Base-by-base conservation (phyloP, 345 rosid species). In the Rhizophora mangle region DNA sequence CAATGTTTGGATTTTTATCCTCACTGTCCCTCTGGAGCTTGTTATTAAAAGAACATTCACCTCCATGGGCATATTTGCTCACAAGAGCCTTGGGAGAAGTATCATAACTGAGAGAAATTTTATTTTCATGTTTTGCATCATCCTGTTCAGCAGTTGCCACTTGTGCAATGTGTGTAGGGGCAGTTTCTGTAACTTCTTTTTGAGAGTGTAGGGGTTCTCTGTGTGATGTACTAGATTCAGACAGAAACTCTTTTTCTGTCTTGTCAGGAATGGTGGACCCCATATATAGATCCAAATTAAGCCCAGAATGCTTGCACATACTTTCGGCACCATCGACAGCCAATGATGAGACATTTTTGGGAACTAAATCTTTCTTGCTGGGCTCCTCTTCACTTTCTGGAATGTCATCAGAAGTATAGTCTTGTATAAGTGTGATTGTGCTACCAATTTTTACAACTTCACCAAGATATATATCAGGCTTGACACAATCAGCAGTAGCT, bases 341-440 rank as follows among this genome's bases (percentile, higher is more conserved):
- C 20, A 80, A 47, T 63, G 56, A 55, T 27, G 74, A 43, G 27
- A 55, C 74, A 34, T 21, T 72, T 63, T 60, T 51, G 37, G 57
- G 36, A 34, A 58, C 31, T 61, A 21, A 47, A 75, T 32, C 60
- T 52, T 65, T 54, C 53, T 18, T n/a, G 37, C 30, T 31, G 22
- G 69, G 57, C 53, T 75, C 70, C 19, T 55, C 71, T 56, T 72
- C 64, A 65, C 72, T 78, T 60, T 79, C 87, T 15, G 78, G 76
- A 77, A 78, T 73, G 57, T 83, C 87, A 74, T 80, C 80, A 54
- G 90, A 85, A 76, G 79, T 80, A 83, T 83, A 80, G 52, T 74
- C 80, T 69, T 80, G 83, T n/a, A 82, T 60, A 74, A 77, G 81
- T 76, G 78, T 82, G 79, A 84, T 78, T 32, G 86, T 86, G 71